Base-by-base conservation (phyloP, 345 rosid species). In the Pistacia integerrima region DNA sequence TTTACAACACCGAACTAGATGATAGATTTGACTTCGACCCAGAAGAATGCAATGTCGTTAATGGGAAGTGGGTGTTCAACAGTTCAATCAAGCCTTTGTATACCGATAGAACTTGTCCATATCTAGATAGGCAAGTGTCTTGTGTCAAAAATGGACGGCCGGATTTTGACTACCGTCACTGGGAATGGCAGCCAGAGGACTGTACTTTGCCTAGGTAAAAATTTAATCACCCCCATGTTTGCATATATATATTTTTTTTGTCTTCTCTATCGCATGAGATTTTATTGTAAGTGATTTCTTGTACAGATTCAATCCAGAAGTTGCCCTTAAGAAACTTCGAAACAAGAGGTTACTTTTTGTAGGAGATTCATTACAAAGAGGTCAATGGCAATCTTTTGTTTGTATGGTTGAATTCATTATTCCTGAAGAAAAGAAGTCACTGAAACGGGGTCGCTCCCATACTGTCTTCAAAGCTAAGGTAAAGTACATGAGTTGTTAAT, bases 161-260 rank as follows among this genome's bases (percentile, higher is more conserved):
- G 52, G 94, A 95, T 69, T 84, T 90, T 1, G 88, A 90, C 76
- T 95, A 93, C 77, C 93, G 75, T 16, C 87, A 84, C 51, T 95
- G 98, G 99, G 93, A 88, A 74, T 95, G 99, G 99, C 98, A 87
- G 77, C 98, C 97, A 2, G 96, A 92, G 46, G 99, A 95, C 72
- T 95, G 99, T 67, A 82, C 85, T 48, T 72, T 95, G 76, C 97
- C 98, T 38, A 84, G 89, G 99, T 93, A 59, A 35, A 22, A 52
- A 54, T 56, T 52, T 61, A 41, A 38, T 38, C 8, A 38, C 33
- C 33, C 3, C 33, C 33, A 30, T 6, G 41, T 38, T 6, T 6
- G 4, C 41, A 4, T 6, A 4, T 5, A 41, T 25, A 41, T 41
- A 5, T 41, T 30, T 46, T 25, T 25, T 18, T 0, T 56, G 35